phyloP scores from a whole-genome alignment of 805 yeast species.

The Candida sonorensis region DNA sequence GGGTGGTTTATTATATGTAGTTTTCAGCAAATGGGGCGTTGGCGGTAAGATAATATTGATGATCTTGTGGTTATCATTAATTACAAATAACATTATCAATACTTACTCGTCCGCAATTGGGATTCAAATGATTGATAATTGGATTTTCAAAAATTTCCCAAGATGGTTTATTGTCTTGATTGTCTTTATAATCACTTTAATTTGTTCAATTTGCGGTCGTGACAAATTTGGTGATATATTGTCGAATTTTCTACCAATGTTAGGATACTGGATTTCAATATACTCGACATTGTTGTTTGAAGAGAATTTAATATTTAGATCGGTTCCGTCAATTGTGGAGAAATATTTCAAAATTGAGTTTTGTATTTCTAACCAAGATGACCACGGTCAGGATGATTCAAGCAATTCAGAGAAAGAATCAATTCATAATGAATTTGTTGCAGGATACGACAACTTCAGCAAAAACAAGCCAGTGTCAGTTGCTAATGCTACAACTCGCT shows the following conservation, averaged over 20 bases:
- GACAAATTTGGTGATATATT: slow-evolving; percentile 65
- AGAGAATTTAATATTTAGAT: slow-evolving; percentile 68
- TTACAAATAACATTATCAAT: slow-evolving; percentile 77
- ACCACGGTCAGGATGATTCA: not conserved
- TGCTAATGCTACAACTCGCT: slow-evolving; percentile 6
- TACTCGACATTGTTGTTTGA: slow-evolving; percentile 65
- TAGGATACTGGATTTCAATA: slow-evolving; percentile 86
- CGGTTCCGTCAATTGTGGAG: slow-evolving; percentile 32
- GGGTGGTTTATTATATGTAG: slow-evolving; percentile 67
- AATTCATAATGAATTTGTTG: no score
- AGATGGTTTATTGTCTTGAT: slow-evolving; percentile 71
- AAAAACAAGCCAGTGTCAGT: not conserved
- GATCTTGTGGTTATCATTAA: slow-evolving; percentile 62
- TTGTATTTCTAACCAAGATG: no score
- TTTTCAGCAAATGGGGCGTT: slow-evolving; percentile 65
- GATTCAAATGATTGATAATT: slow-evolving; percentile 54
- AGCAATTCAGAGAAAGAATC: no score
- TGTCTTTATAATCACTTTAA: slow-evolving; percentile 56
- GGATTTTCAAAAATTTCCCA: slow-evolving; percentile 53
- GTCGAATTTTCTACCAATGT: slow-evolving; percentile 82
- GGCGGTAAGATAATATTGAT: slow-evolving; percentile 73
- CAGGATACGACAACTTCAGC: no score
- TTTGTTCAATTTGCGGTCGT: slow-evolving; percentile 71
- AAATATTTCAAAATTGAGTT: slow-evolving; percentile 39
- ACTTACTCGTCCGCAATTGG: slow-evolving; percentile 78